Evolutionary conservation across 805 yeast genomes (phyloP).

Genomic region (Metschnikowia lachancei): DNA sequence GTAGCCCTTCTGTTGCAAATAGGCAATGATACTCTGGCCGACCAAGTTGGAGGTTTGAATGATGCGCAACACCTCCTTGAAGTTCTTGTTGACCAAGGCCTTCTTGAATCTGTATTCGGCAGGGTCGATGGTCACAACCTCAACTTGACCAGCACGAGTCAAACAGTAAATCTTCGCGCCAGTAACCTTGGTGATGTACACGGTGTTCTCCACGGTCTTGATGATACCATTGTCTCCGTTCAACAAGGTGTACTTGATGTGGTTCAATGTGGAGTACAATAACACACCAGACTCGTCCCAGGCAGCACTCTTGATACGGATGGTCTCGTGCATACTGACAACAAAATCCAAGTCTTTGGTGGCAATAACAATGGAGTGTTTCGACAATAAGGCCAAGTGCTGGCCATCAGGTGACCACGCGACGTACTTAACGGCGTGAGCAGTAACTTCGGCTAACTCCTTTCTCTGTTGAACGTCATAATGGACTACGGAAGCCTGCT

Average conservation of each 20-base stretch:
- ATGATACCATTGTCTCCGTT: conserved; percentile 96
- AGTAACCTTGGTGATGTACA: conserved; percentile 71
- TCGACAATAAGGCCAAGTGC: conserved; percentile 81
- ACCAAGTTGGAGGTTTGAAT: conserved; percentile 87
- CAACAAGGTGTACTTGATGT: conserved; percentile 86
- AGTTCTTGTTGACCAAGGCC: conserved; percentile 85
- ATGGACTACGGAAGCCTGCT: conserved; percentile 67
- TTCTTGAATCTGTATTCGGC: conserved; percentile 96
- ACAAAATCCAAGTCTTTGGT: conserved; percentile 72
- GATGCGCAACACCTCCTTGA: conserved; percentile 85
- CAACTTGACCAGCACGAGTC: conserved; percentile 82
- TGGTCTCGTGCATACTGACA: conserved; percentile 91
- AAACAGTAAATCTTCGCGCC: conserved; percentile 76
- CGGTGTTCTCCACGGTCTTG: conserved; percentile 84
- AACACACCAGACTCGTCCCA: conserved; percentile 95
- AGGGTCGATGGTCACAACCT: conserved; percentile 79
- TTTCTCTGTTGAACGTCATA: conserved; percentile 93
- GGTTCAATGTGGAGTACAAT: conserved; percentile 91
- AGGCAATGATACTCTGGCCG: conserved; percentile 95
- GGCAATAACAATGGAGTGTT: conserved; percentile 89
- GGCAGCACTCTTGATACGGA: conserved; percentile 92
- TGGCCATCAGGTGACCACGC: conserved; percentile 87
- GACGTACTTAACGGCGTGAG: conserved; percentile 80
- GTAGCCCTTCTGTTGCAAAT: conserved; percentile 89
- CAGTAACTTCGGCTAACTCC: conserved; percentile 63